phyloP scores from a whole-genome alignment of 768 basidiomycete genomes.

The Podaxis carcinomalis region DNA sequence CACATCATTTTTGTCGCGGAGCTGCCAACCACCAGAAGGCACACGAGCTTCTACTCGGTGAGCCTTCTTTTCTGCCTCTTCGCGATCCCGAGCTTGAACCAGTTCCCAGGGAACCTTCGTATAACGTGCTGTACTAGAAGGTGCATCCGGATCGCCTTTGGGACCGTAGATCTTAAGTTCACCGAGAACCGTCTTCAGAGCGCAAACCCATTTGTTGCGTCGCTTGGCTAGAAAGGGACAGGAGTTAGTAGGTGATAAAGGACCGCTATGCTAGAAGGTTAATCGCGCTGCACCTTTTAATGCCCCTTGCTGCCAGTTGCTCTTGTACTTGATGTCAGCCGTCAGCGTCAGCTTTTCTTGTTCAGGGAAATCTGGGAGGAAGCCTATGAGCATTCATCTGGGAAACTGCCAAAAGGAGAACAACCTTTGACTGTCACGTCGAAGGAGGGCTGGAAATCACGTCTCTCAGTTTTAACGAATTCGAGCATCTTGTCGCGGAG shows the following conservation, averaged over 20 bases:
- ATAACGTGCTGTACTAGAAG: constrained; percentile 53
- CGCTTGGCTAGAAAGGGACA: constrained; percentile 49
- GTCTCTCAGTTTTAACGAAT: constrained; percentile 65
- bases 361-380: constrained; percentile 61
- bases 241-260: constrained; percentile 13
- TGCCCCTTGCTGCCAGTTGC: constrained; percentile 78
- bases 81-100: constrained; percentile 38
- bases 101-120: constrained; percentile 74
- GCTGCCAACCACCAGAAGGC: constrained; percentile 42
- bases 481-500: constrained; percentile 76
- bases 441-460: constrained; percentile 74
- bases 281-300: constrained; percentile 46
- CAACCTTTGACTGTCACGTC: constrained; percentile 70
- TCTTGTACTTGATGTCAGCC: constrained; percentile 86
- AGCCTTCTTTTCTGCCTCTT: constrained; percentile 22
- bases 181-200: constrained; percentile 67
- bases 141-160: constrained; percentile 48
- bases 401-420: constrained; percentile 8
- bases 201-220: constrained; percentile 91
- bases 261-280: background rate
- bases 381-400: constrained; percentile 8
- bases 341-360: constrained; percentile 74
- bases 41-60: constrained; percentile 18
- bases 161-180: constrained; percentile 73
- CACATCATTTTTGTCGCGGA: constrained; percentile 48